Evolutionary conservation across 2,329 filamentous ascomycete genomes (phyloP), one percentile per base, ranked within the genome.

Genomic region (Drechmeria coniospora): DNA sequence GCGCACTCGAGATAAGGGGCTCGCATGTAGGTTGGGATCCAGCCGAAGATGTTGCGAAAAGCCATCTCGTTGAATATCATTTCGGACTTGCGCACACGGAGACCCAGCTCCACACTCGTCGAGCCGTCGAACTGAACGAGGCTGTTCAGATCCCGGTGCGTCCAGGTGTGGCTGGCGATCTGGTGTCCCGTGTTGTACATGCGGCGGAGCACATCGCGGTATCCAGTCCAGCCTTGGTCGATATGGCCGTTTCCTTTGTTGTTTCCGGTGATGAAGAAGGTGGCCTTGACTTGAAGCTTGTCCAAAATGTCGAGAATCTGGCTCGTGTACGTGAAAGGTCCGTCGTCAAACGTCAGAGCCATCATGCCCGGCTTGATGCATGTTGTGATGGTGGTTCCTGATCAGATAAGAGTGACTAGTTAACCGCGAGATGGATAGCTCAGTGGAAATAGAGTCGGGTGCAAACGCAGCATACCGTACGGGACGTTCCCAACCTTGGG

Each of bases 311-410:
- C 50, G 15, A 66, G 51, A 5, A 66, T 39, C 8, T 44, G 40
- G 6, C 37, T 35, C 4, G 62, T 66, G 37, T 52, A 62, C 4
- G 35, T 30, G 32, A 47, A 57, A 1, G 61, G 61, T 0, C 59
- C 60, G 28, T 65, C 61, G 34, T 64, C 61, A 36, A 55, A 62
- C 1, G 59, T 63, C 15, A 65, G 43, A 1, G 61, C 60, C 21
- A 60, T 44, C 30, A 46, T 44, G 14, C 49, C 53, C 1, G 50
- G 47, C 9, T 33, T 33, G 1, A 39, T 48, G 35, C 54, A 57
- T 8, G 39, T 46, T 1, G 44, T 60, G 34, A 57, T 51, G 22
- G 31, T 28, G 11, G 21, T 21, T 6, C 28, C 26, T 23, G 15
- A n/a, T n/a, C n/a, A n/a, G n/a, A n/a, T n/a, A n/a, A n/a, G n/a